phyloP scores from a whole-genome alignment of 768 basidiomycete genomes.

The Boletus pseudopeckii region DNA sequence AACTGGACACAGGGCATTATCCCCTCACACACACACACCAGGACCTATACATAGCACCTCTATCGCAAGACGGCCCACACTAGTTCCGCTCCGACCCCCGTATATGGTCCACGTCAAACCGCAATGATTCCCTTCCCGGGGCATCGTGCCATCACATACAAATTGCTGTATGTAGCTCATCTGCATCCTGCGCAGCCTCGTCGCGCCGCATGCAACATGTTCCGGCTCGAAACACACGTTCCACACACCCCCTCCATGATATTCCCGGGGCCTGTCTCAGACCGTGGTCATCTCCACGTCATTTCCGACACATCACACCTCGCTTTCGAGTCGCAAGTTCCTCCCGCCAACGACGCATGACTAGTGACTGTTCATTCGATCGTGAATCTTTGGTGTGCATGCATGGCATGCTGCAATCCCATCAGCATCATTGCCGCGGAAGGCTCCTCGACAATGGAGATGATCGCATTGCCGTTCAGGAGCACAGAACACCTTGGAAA shows the following conservation, averaged over 20 bases:
- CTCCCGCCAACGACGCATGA: slow-evolving; percentile 7
- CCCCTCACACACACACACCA: slow-evolving; percentile 13
- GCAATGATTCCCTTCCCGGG: slow-evolving; percentile 16
- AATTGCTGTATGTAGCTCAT: slow-evolving; percentile 11
- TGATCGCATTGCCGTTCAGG: slow-evolving; percentile 6
- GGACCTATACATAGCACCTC: slow-evolving; percentile 17
- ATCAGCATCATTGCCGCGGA: background rate
- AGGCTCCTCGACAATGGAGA: slow-evolving; percentile 4
- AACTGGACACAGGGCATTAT: slow-evolving; percentile 11
- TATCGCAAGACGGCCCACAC: slow-evolving; percentile 8
- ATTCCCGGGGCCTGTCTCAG: slow-evolving; percentile 5
- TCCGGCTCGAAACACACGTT: slow-evolving; percentile 28
- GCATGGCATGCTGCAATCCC: slow-evolving; percentile 6
- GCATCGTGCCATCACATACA: slow-evolving; percentile 11
- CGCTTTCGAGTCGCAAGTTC: background rate
- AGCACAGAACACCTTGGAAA: background rate
- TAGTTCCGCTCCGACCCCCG: slow-evolving; percentile 20
- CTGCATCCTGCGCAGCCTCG: slow-evolving; percentile 21
- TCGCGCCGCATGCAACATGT: slow-evolving; percentile 22
- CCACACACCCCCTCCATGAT: slow-evolving; percentile 17
- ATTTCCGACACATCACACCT: slow-evolving; percentile 22
- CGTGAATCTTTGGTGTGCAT: background rate
- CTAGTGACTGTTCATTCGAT: slow-evolving; percentile 3
- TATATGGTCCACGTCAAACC: slow-evolving; percentile 8
- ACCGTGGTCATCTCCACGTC: slow-evolving; percentile 17